A percentile compares a stretch with the other conserved stretches of the same genome.
Conservation (phyloP, 1,284 basidiomycete genomes). For the Coniophora puteana region DNA sequence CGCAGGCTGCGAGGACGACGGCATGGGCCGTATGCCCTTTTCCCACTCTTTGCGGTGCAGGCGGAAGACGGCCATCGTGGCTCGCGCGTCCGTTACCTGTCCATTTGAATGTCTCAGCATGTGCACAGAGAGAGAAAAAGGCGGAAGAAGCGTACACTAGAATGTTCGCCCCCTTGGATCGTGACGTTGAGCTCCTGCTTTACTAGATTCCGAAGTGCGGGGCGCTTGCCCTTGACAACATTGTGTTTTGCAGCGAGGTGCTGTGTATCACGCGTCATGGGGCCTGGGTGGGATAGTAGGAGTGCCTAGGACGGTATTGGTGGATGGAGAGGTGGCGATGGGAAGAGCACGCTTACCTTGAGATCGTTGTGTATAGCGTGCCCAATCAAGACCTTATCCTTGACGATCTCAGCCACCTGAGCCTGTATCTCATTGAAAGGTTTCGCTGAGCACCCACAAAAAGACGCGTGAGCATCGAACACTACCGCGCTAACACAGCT, state of each 20-base stretch:
- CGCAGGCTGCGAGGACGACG: background rate
- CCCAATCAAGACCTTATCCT: conserved; percentile 85
- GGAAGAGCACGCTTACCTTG: conserved; percentile 46
- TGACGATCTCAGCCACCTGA: conserved; percentile 73
- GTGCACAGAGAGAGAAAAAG: background rate
- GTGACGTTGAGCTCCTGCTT: conserved; percentile 78
- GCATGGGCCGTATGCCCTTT: conserved; percentile 33
- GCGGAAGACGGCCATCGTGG: conserved; percentile 94
- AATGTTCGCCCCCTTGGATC: conserved; percentile 89
- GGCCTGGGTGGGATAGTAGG: conserved; percentile 85
- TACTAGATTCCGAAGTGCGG: conserved; percentile 80
- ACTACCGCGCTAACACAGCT: background rate
- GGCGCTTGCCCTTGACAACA: conserved; percentile 59
- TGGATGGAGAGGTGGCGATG: background rate
- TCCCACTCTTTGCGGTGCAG: conserved; percentile 90
- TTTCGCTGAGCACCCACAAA: conserved; percentile 66
- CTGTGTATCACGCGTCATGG: conserved; percentile 84
- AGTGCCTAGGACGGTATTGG: conserved; percentile 54
- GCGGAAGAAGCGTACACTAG: conserved; percentile 51
- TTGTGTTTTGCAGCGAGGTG: conserved; percentile 53
- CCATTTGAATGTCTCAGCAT: conserved; percentile 2
- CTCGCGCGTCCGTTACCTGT: conserved; percentile 89
- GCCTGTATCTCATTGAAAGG: conserved; percentile 82
- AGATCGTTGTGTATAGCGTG: conserved; percentile 94
- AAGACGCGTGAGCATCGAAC: background rate